Evolutionary conservation across 306 rosid species (phyloP), one percentile per base, ranked within the genome.

Genomic region (Astragalus membranaceus): DNA sequence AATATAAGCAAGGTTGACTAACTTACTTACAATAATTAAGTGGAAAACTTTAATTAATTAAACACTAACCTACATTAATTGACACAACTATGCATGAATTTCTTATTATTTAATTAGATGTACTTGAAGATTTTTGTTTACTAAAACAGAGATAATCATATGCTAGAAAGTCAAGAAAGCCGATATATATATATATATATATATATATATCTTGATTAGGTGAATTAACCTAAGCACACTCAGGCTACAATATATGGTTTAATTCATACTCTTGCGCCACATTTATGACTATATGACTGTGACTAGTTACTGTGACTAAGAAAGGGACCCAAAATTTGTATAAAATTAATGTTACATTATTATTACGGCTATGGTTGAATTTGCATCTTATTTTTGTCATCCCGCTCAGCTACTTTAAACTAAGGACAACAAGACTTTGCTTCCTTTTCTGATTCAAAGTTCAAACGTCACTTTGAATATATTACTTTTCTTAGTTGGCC

Each of bases 121-220:
- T 69, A 39, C 49, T 33, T 69, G 23, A 37, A 53, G 7, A 11
- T 3, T 6, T 67, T 51, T 20, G 36, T 16, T 15, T 11, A 52
- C 14, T n/a, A 17, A 68, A 37, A 52, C 1, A 51, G 2, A 67
- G 10, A 52, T 67, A 52, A 42, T 29, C 8, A 15, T n/a, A 37
- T 58, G 47, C 23, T 15, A 17, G 57, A 68, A 72, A 72, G 81
- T 78, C 80, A 81, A 75, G 50, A 75, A 72, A 78, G n/a, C n/a
- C n/a, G n/a, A n/a, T n/a, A n/a, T n/a, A n/a, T n/a, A n/a, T n/a
- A n/a, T n/a, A n/a, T n/a, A n/a, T n/a, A n/a, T n/a, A n/a, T n/a
- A n/a, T n/a, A n/a, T n/a, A n/a, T n/a, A n/a, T n/a, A n/a, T 35
- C 50, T 69, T 69, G 51, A 75, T 78, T 84, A 73, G 84, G 86